Evolutionary conservation across 352 stramenopile genomes (phyloP).

Genomic region (Peronospora belbahrii): DNA sequence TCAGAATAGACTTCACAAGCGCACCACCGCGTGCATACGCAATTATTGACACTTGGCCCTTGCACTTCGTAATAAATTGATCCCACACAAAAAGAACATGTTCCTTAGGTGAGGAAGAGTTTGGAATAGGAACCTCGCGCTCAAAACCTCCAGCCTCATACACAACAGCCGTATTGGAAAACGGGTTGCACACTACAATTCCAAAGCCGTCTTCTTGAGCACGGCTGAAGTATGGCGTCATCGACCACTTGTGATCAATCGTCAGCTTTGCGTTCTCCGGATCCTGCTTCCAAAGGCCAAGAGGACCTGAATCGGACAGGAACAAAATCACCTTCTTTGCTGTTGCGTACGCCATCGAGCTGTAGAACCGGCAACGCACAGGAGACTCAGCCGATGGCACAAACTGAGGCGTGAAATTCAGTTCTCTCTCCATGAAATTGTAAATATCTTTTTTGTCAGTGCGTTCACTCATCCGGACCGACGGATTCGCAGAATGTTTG

Average conservation of each 20-base stretch:
- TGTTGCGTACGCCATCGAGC: conserved; percentile 80
- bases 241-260: conserved; percentile 83
- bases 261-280: conserved; percentile 43
- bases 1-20: conserved; percentile 77
- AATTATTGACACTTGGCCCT: conserved; percentile 79
- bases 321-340: conserved; percentile 86
- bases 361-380: conserved; percentile 82
- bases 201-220: conserved; percentile 83
- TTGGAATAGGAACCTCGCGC: conserved; percentile 75
- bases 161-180: conserved; percentile 81
- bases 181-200: conserved; percentile 83
- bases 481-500: conserved; percentile 29
- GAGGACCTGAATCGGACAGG: conserved; percentile 73
- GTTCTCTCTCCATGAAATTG: conserved; percentile 77
- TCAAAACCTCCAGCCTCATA: conserved; percentile 85
- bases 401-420: conserved; percentile 81
- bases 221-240: conserved; percentile 77
- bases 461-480: conserved; percentile 39
- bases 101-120: conserved; percentile 77
- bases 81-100: conserved; percentile 87
- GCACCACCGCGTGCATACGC: conserved; percentile 74
- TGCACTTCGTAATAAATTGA: conserved; percentile 70
- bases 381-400: conserved; percentile 81
- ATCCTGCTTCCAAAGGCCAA: conserved; percentile 83
- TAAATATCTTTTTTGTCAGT: conserved; percentile 78